Base-by-base conservation (phyloP, 495 filamentous ascomycete species). In the Trichoderma gamsii region DNA sequence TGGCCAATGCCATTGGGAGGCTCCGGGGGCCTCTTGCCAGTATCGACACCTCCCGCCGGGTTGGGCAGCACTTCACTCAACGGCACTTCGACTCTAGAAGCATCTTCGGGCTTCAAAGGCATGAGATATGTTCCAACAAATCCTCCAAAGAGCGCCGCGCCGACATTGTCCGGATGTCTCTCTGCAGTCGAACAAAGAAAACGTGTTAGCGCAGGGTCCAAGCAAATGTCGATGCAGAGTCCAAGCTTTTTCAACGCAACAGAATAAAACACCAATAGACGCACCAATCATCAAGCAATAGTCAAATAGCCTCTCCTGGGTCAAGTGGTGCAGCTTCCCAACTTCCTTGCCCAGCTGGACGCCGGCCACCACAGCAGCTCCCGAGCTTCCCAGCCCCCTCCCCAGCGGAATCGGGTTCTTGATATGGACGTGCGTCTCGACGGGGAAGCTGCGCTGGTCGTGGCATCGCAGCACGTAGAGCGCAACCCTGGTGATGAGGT, bases 151-250 rank as follows among this genome's bases (percentile, higher is more conserved):
- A 97, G 84, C 1, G 94, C 92, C 0, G 95, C 95, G 69, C 92
- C 96, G 41, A 99, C 91, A 72, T 99, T 98, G 80, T 99, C 95
- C 4, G 95, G 95, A 78, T 99, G 95, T 35, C 94, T 88, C 78
- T 98, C 94, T 85, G 66, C 35, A n/a, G 5, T 52, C 6, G 32
- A 69, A 76, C 70, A 76, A 38, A 4, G 35, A 38, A 38, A 71
- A 56, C 51, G 49, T 12, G 52, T 27, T 29, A 41, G 63, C 25
- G 56, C 56, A 15, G 27, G 12, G 25, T 16, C 27, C 27, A 12
- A 1, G 32, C 27, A 4, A 7, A 23, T 7, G 49, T 18, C 15
- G 13, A 16, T 49, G 44, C 44, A 49, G 7, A 49, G 43, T 38
- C 35, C 43, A 46, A 15, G 49, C 18, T 25, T 23, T 38, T 5